Evolutionary conservation across 2,329 filamentous ascomycete species (phyloP), one percentile per base, ranked within the genome.

Genomic region (Epichloe sibirici): DNA sequence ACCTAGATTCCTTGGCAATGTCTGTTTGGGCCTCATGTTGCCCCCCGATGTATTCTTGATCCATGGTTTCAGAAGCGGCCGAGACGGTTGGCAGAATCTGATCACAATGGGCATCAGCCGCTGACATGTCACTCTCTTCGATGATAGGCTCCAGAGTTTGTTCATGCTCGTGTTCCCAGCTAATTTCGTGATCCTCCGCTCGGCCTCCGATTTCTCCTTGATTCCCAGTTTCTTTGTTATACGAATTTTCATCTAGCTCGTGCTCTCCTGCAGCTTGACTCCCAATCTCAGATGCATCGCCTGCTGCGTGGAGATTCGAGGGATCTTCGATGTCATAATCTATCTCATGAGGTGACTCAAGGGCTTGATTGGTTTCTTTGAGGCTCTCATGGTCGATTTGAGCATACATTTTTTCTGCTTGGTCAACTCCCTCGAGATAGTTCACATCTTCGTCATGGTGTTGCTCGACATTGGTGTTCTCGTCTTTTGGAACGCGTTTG

Each of bases 251-350:
- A 13, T 49, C 48, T 23, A n/a, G 45, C 28, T 49, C 39, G 47
- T 45, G 46, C 31, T 53, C 52, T 15, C n/a, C 35, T 8, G 49
- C 37, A 15, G 39, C 42, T 45, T 17, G 12, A 28, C 25, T 2
- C 25, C 12, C 47, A 48, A 15, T 34, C 25, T 17, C 45, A 15
- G 50, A n/a, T 39, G 28, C 34, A 40, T 17, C 35, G 5, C 48
- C 49, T 4, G 31, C 15, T 23, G 15, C 25, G 13, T 9, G 49
- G 8, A 54, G 43, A 15, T 39, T 17, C 15, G 31, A 35, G 17
- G 49, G 28, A 38, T 61, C 59, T 11, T 57, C 59, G 39, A 68
- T 62, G 37, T 71, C 67, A 47, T 69, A 69, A 43, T 66, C 67
- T 28, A 67, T 68, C 48, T 72, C 69, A 40, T 70, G 67, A 12